Conservation (phyloP, 2,329 filamentous ascomycete species). For the Tolypocladium ophioglossoides region DNA sequence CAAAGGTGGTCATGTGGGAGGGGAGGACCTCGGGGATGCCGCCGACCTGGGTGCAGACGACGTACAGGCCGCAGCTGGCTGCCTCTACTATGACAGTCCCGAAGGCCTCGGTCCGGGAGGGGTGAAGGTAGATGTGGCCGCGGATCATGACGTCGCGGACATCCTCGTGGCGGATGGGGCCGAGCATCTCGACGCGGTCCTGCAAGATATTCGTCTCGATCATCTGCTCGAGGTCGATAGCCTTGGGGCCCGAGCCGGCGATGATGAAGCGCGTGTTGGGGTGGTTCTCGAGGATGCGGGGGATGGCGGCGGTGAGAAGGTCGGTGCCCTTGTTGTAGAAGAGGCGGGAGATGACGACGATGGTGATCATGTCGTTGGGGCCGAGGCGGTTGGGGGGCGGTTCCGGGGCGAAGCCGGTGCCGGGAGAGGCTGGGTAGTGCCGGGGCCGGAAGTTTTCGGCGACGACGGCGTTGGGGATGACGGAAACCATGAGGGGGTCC, state of each 20-base stretch:
- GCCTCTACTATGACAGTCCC: constrained; percentile 97
- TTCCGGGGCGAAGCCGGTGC: constrained; percentile 27
- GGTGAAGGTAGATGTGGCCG: constrained; percentile 93
- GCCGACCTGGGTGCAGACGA: constrained; percentile 92
- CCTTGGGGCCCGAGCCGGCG: constrained; percentile 88
- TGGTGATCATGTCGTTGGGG: constrained; percentile 81
- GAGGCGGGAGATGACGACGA: constrained; percentile 91
- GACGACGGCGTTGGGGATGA: constrained; percentile 95
- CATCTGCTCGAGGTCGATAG: constrained; percentile 97
- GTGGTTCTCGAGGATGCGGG: constrained; percentile 78
- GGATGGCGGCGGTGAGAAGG: constrained; percentile 90
- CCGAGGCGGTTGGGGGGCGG: constrained; percentile 58
- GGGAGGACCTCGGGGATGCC: constrained; percentile 95
- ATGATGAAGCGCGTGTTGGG: constrained; percentile 96
- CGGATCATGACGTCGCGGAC: constrained; percentile 96
- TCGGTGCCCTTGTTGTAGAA: constrained; percentile 99
- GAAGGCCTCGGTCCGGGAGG: constrained; percentile 90
- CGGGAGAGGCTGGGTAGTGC: constrained; percentile 25
- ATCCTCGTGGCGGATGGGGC: constrained; percentile 87
- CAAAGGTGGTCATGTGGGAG: constrained; percentile 94
- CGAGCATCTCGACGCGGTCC: constrained; percentile 85
- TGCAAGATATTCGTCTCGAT: constrained; percentile 90
- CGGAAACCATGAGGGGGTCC: constrained; percentile 93
- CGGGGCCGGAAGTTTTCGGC: constrained; percentile 85
- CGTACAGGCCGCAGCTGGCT: constrained; percentile 88